These are phyloP conservation scores for Aspergillaceae sp. DNA, from an alignment of 2,329 filamentous ascomycete genomes.

Conservation along the genomic window DNA sequence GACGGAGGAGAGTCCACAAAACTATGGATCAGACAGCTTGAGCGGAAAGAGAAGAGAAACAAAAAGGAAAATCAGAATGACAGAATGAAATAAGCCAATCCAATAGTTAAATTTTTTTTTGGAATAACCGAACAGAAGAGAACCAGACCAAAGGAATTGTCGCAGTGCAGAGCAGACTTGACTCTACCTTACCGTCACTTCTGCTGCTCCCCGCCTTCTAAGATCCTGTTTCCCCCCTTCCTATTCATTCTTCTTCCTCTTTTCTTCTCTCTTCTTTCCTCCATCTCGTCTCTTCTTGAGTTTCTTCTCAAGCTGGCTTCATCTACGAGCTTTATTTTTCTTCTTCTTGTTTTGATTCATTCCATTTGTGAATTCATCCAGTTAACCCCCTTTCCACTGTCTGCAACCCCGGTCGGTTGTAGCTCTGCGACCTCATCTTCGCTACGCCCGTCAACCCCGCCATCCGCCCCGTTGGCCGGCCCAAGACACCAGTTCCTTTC, in stretches of 20 bases:
- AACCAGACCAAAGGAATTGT: no score
- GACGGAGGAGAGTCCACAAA: neutral
- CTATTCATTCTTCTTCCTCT: constrained; percentile 5
- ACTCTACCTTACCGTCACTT: constrained; percentile 4
- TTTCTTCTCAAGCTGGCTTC: no score
- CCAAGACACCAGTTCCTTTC: constrained; percentile 1
- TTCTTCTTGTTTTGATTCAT: neutral
- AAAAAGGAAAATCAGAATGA: neutral
- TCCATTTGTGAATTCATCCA: neutral
- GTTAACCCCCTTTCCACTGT: neutral
- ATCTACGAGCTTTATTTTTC: no score
- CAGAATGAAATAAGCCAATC: neutral
- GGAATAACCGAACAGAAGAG: no score
- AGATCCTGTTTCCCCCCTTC: constrained; percentile 3
- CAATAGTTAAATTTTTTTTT: no score
- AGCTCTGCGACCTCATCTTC: neutral
- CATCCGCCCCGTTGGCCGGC: constrained; percentile 1
- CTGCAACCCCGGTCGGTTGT: neutral
- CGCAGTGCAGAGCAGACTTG: neutral
- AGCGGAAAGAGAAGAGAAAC: neutral
- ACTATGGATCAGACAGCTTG: neutral
- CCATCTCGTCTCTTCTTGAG: no score
- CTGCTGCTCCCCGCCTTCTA: constrained; percentile 8
- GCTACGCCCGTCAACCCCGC: neutral
- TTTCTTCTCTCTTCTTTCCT: constrained; percentile 1